Base-by-base conservation (phyloP, 140 eudicot genomes). In the Erigeron philadelphicus region DNA sequence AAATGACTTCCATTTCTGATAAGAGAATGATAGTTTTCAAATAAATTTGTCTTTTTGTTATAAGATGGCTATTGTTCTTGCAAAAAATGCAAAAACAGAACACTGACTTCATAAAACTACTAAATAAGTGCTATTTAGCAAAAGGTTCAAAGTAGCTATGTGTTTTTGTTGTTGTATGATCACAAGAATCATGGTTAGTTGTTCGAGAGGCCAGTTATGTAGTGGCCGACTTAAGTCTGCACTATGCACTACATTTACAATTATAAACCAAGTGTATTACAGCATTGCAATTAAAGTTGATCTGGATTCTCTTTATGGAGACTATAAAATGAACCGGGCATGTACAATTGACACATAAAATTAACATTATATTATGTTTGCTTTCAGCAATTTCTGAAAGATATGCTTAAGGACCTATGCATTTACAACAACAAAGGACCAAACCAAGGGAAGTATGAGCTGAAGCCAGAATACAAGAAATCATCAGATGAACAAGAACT, bases 351-450 rank as follows among this genome's bases (percentile, higher is more conserved):
- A 54, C 40, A 54, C 56, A 35, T 31, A 31, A 31, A 31, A 25
- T 25, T 25, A 25, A 31, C 38, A 31, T 31, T 2, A 31, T 31
- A 31, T 5, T 38, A 11, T 61, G 18, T 19, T 41, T 53, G 80
- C 13, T 59, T 79, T 70, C 89, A 91, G 98, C 95, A 88, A 91
- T 91, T 91, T 62, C 80, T 91, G 78, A 91, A 91, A 78, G 96
- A 91, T 72, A 57, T 91, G 83, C 92, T 91, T 42, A 91, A 91
- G 69, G 81, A 84, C 74, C 78, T 91, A 21, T 88, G 96, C 69
- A 76, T 86, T 48, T 91, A 91, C 86, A 91, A 91, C 72, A 86
- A 88, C 85, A 91, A 91, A 77, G 98, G 98, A 81, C 74, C 95
- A 49, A 84, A 84, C 68, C 96, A 91, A 78, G 96, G 98, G 44